Evolutionary conservation across 345 rosid genomes (phyloP).

Genomic region (Arabidopsis suecica): DNA sequence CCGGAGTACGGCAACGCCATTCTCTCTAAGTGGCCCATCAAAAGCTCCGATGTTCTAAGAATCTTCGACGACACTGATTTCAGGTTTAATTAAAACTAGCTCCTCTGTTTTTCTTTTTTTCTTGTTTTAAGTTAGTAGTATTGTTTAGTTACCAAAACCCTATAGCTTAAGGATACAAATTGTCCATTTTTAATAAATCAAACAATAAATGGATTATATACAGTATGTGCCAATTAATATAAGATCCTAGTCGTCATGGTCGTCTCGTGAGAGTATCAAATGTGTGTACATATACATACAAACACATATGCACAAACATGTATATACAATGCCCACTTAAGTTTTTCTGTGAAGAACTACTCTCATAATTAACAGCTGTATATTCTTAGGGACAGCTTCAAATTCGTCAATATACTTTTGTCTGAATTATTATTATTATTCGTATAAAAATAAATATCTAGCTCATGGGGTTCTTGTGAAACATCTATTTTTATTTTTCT

Average conservation of each 20-base stretch:
- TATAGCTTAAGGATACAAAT: neutral
- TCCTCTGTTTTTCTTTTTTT: neutral
- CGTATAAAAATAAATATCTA: constrained; percentile 2
- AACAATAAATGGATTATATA: neutral
- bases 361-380: constrained; percentile 38
- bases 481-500: neutral
- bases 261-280: constrained; percentile 30
- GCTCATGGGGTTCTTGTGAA: constrained; percentile 35
- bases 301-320: constrained; percentile 1
- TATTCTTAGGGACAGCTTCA: constrained; percentile 45
- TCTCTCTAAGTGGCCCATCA: constrained; percentile 88
- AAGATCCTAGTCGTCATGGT: constrained; percentile 34
- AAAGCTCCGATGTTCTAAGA: constrained; percentile 66
- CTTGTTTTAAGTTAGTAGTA: neutral
- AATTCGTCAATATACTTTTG: constrained; percentile 32
- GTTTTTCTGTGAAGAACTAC: constrained; percentile 18
- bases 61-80: constrained; percentile 91
- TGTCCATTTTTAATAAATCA: neutral
- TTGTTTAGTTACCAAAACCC: neutral
- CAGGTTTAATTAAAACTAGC: constrained; percentile 49
- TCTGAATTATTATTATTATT: constrained; percentile 4
- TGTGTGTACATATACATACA: neutral
- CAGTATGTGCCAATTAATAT: neutral
- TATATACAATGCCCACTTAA: constrained; percentile 25
- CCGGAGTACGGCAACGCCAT: constrained; percentile 98